These are phyloP conservation scores for Penicillium dipodomyicola DNA, from an alignment of 495 filamentous ascomycete genomes.

Conservation along the genomic window DNA sequence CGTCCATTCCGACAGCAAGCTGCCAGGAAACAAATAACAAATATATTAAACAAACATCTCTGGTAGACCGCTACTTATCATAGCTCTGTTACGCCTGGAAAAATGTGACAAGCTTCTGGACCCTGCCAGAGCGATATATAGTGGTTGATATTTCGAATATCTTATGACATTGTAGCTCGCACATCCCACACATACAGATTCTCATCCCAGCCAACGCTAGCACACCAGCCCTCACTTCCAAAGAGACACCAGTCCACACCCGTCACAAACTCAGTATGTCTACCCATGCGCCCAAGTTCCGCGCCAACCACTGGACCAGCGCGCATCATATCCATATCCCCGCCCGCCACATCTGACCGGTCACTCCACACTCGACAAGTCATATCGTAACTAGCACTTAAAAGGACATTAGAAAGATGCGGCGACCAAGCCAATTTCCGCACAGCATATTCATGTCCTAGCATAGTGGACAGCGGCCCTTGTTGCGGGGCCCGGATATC, in stretches of 20 bases:
- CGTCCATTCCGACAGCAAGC: neutral
- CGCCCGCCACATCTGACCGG: conserved; percentile 51
- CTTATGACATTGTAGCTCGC: conserved; percentile 56
- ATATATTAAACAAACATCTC: neutral
- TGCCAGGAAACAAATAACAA: neutral
- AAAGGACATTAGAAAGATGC: conserved; percentile 78
- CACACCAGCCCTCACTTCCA: conserved; percentile 92
- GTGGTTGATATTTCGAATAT: neutral
- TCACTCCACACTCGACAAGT: conserved; percentile 91
- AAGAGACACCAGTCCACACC: conserved; percentile 98
- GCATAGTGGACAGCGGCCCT: conserved; percentile 68
- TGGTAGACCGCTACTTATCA: neutral
- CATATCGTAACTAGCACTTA: conserved; percentile 96
- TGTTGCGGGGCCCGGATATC: conserved; percentile 72
- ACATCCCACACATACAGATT: conserved; percentile 90
- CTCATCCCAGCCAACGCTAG: conserved; percentile 92
- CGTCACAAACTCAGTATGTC: conserved; percentile 94
- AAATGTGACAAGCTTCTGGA: neutral
- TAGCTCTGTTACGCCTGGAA: neutral
- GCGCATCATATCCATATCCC: conserved; percentile 42
- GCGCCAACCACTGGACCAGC: conserved; percentile 51
- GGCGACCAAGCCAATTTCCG: conserved; percentile 85
- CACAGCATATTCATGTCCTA: conserved; percentile 89
- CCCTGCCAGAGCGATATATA: conserved; percentile 1
- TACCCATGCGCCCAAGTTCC: conserved; percentile 82